Conservation (phyloP, 352 stramenopile species). For the Plasmopara halstedii region DNA sequence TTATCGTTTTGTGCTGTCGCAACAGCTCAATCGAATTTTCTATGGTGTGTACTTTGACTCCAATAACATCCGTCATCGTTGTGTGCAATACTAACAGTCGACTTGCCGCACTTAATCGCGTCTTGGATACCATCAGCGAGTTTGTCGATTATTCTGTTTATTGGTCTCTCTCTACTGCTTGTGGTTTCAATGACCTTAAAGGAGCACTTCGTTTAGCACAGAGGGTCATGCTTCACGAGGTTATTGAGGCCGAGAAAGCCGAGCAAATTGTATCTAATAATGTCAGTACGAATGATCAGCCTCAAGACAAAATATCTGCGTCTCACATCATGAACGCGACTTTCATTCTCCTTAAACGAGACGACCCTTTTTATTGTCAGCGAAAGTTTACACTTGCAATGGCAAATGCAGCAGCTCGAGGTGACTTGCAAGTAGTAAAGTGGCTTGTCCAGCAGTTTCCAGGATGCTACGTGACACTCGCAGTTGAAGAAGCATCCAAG, state of each 20-base stretch:
- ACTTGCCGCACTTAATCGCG: conserved; percentile 19
- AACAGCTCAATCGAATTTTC: conserved; percentile 3
- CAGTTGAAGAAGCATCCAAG: conserved; percentile 24
- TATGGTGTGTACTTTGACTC: conserved; percentile 20
- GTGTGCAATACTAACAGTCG: conserved; percentile 15
- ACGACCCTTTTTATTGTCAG: conserved; percentile 22
- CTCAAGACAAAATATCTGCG: conserved; percentile 3
- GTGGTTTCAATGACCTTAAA: conserved; percentile 16
- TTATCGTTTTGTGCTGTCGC: conserved; percentile 10
- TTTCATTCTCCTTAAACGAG: conserved; percentile 4
- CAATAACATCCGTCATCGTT: conserved; percentile 12
- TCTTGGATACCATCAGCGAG: conserved; percentile 24
- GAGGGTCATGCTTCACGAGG: conserved; percentile 17
- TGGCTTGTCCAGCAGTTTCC: conserved; percentile 23
- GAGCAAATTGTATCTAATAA: conserved; percentile 9
- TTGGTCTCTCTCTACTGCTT: conserved; percentile 24
- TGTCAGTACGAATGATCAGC: conserved; percentile 3
- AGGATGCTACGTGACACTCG: conserved; percentile 22
- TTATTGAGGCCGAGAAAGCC: conserved; percentile 8
- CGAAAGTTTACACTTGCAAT: conserved; percentile 21
- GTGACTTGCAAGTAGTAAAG: conserved; percentile 22
- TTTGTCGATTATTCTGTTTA: conserved; percentile 23
- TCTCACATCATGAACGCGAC: conserved; percentile 8
- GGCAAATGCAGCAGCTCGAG: conserved; percentile 20
- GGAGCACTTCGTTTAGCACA: conserved; percentile 17